Base-by-base conservation (phyloP, 179 eudicot species). In the Gypsophila paniculata region DNA sequence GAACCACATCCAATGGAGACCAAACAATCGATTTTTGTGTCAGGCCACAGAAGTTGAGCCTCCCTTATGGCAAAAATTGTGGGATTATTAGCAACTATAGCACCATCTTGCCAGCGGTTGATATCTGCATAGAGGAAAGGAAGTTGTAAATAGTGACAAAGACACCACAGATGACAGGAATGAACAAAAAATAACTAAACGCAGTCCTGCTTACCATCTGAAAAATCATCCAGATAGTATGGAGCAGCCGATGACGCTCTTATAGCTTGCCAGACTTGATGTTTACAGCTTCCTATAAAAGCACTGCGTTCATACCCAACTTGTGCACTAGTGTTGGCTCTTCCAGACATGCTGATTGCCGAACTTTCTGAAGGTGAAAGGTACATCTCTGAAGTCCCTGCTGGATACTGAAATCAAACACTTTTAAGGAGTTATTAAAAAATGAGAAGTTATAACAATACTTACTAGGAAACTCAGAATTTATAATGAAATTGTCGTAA, bases 171-270 rank as follows among this genome's bases (percentile, higher is more conserved):
- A 22, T 46, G 32, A 19, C 9, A 53, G 19, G 21, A 44, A 49
- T 7, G 59, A 54, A 67, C 32, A 44, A 32, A 8, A 79, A 74
- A 26, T 57, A 18, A 66, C 34, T 14, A 69, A 72, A 65, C 77
- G 73, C 32, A 65, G 70, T 68, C 67, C 12, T 13, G 44, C 29
- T 64, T 81, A 91, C 99, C 99, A 85, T 90, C 93, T 25, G 96
- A 83, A 82, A 82, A 95, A 81, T 95, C 99, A 84, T 95, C 99
- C 70, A 95, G 90, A 83, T 95, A 95, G 84, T 95, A 95, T 65
- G 98, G 99, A 74, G 98, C 99, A 3, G 99, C 97, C 55, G 99
- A 95, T 65, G 99, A 95, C 60, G 99, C 99, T 78, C 99, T 85
- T 81, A 95, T 95, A 76, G 96, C 96, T 78, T 95, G 88, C 99